Conservation (phyloP, 495 filamentous ascomycete species). For the Xylaria curta region DNA sequence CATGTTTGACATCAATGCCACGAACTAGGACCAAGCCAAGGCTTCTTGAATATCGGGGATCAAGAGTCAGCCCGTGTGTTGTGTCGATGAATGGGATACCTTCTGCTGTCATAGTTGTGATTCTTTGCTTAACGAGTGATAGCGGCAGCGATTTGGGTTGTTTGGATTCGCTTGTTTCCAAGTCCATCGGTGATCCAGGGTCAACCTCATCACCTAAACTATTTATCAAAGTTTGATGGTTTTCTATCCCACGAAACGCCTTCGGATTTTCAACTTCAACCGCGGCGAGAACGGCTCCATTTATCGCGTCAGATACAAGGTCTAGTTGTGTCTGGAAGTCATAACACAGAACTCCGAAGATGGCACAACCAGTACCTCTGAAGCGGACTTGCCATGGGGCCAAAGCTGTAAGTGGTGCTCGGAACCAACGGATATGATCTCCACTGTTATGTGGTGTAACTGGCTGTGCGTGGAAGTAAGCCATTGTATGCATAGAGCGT, state of each 20-base stretch:
- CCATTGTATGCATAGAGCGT: constrained; percentile 79
- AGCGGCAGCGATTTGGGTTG: constrained; percentile 14
- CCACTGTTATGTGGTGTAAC: neutral
- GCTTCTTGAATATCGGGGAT: constrained; percentile 51
- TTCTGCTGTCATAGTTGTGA: constrained; percentile 33
- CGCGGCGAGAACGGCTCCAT: constrained; percentile 50
- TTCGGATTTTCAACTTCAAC: constrained; percentile 44
- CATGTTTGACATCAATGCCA: constrained; percentile 55
- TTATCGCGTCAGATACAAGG: constrained; percentile 51
- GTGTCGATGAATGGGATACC: constrained; percentile 53
- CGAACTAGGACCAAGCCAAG: constrained; percentile 61
- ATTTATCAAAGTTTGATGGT: neutral
- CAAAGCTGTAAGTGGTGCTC: constrained; percentile 45
- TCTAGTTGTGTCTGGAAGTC: constrained; percentile 50
- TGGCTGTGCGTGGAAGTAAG: constrained; percentile 70
- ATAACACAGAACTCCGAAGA: constrained; percentile 54
- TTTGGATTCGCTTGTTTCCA: constrained; percentile 8
- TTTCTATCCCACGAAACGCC: constrained; percentile 41
- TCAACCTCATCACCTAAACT: constrained; percentile 23
- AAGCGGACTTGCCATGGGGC: constrained; percentile 53
- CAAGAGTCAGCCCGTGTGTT: constrained; percentile 45
- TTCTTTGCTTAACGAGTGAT: constrained; percentile 17
- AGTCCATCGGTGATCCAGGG: constrained; percentile 24
- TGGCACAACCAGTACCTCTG: constrained; percentile 36
- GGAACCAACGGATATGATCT: constrained; percentile 43